These are phyloP conservation scores for Penicillium occitanis DNA, from an alignment of 2,329 filamentous ascomycete genomes.

Conservation along the genomic window DNA sequence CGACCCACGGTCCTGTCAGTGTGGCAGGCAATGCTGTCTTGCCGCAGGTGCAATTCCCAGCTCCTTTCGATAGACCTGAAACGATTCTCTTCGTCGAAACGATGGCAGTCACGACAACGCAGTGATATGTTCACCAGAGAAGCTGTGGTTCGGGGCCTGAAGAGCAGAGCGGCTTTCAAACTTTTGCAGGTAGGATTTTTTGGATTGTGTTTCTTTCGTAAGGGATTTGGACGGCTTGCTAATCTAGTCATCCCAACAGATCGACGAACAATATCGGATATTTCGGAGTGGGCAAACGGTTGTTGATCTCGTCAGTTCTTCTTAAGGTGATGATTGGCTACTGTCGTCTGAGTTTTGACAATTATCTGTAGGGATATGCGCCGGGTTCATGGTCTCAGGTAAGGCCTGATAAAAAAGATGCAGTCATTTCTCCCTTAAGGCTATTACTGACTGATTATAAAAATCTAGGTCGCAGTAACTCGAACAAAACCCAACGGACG, in stretches of 20 bases:
- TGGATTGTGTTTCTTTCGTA: neutral
- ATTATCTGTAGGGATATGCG: slow-evolving; percentile 43
- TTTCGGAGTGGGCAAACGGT: slow-evolving; percentile 82
- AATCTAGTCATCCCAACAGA: slow-evolving; percentile 40
- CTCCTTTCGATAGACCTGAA: slow-evolving; percentile 18
- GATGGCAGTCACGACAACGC: slow-evolving; percentile 80
- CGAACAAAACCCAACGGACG: slow-evolving; percentile 73
- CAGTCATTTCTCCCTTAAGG: neutral
- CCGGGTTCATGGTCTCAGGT: slow-evolving; percentile 64
- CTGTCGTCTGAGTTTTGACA: slow-evolving; percentile 11
- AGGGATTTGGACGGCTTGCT: slow-evolving; percentile 11
- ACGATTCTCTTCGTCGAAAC: slow-evolving; percentile 59
- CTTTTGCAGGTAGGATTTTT: slow-evolving; percentile 68
- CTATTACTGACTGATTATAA: slow-evolving; percentile 2
- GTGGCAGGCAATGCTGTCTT: slow-evolving; percentile 29
- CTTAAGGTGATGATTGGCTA: neutral
- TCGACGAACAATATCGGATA: slow-evolving; percentile 76
- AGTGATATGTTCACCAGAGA: slow-evolving; percentile 70
- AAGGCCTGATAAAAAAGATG: slow-evolving; percentile 7
- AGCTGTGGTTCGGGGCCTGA: slow-evolving; percentile 76
- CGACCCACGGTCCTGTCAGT: slow-evolving; percentile 4
- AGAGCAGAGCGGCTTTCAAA: slow-evolving; percentile 92
- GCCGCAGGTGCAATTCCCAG: slow-evolving; percentile 1
- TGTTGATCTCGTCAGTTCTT: slow-evolving; percentile 70
- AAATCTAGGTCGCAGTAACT: slow-evolving; percentile 71